phyloP scores from a whole-genome alignment of 192 early-diverging fungal species.

The Mortierella antarctica region DNA sequence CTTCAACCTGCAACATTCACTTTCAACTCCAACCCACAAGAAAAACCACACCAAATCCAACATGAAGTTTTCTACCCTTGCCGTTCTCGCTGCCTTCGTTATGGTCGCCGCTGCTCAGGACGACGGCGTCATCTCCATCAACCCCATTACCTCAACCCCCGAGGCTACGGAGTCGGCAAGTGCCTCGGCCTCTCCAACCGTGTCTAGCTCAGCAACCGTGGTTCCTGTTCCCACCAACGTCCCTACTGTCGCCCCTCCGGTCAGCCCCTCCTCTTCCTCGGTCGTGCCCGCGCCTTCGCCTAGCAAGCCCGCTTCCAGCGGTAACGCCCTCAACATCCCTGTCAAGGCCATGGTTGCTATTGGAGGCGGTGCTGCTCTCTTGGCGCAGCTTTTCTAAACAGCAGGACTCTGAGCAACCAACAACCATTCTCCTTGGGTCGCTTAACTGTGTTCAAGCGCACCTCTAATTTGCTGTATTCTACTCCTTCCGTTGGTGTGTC shows the following conservation, averaged over 20 bases:
- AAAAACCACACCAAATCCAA: no score
- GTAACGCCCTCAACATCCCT: constrained; percentile 11
- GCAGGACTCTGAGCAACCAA: no score
- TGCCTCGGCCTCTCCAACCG: no score
- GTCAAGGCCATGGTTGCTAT: constrained; percentile 22
- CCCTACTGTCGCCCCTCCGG: not conserved
- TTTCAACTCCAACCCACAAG: no score
- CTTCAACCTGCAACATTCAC: no score
- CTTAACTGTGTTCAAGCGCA: no score
- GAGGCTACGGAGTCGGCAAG: not conserved
- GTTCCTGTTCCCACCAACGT: not conserved
- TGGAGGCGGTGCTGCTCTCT: constrained; percentile 15
- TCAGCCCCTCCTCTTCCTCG: not conserved
- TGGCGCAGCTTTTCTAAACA: constrained; percentile 31
- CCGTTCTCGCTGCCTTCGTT: no score
- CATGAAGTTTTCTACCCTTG: no score
- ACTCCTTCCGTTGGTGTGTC: no score
- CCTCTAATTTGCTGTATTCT: no score
- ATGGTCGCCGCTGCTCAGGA: no score
- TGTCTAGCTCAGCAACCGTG: not conserved
- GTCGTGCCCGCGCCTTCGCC: not conserved
- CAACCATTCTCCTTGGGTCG: no score
- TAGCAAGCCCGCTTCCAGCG: not conserved
- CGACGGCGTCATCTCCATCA: not conserved
- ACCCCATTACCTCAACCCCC: not conserved